A percentile compares a stretch with the other conserved stretches of the same genome.
These are phyloP conservation scores for Oropetium thomaeum DNA, from an alignment of 176 grass and related monocot genomes.

Conservation along the genomic window DNA sequence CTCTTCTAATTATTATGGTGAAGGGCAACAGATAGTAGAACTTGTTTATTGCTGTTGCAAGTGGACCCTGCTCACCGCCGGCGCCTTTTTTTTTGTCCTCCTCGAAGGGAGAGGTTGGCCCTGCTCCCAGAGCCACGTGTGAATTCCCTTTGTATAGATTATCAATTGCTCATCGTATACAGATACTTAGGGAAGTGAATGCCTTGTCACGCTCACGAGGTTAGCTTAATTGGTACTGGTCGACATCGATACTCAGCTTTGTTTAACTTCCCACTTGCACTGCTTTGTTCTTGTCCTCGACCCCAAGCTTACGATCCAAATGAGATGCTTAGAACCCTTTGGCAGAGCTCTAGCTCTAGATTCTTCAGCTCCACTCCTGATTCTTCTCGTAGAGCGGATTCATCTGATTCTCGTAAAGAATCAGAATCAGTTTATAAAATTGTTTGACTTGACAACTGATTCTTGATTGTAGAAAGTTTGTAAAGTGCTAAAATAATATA, in stretches of 20 bases:
- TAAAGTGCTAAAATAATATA: no score
- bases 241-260: neutral
- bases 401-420: no score
- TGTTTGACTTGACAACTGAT: no score
- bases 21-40: no score
- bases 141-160: constrained; percentile 21
- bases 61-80: neutral
- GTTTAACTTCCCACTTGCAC: constrained; percentile 18
- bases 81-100: no score
- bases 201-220: constrained; percentile 25
- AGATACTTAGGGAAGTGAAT: constrained; percentile 23
- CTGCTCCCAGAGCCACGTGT: constrained; percentile 40
- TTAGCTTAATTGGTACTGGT: constrained; percentile 28
- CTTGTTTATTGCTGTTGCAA: no score
- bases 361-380: no score
- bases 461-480: no score
- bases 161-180: neutral
- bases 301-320: constrained; percentile 20
- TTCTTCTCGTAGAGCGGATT: no score
- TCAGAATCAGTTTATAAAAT: no score
- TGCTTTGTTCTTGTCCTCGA: neutral
- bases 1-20: no score
- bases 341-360: no score
- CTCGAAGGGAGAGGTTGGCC: neutral
- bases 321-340: constrained; percentile 13